Percentiles rank a stretch among this genome's conserved stretches.
Evolutionary conservation across 73 alveolate genomes (phyloP).

Genomic region (Loxodes magnus): DNA sequence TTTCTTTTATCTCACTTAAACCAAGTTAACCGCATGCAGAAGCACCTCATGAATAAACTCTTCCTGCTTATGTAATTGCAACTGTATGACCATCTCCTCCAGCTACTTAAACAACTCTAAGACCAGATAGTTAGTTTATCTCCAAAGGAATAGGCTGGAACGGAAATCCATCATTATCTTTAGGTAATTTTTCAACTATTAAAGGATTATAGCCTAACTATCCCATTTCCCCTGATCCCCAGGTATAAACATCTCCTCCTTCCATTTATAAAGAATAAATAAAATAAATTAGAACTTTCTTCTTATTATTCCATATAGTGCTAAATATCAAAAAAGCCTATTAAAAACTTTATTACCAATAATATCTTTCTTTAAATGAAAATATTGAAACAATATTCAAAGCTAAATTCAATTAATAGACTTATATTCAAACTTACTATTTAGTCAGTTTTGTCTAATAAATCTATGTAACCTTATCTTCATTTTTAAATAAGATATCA

Average conservation of each 20-base stretch:
- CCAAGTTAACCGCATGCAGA: constrained; percentile 70
- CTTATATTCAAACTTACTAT: too few relatives aligned
- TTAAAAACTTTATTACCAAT: too few relatives aligned
- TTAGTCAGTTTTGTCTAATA: too few relatives aligned
- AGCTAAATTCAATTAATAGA: too few relatives aligned
- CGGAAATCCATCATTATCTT: constrained; percentile 65
- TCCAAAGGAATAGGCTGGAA: constrained; percentile 52
- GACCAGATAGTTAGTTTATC: constrained; percentile 36
- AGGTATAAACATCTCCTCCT: constrained; percentile 83
- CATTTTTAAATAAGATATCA: too few relatives aligned
- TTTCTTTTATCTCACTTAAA: constrained; percentile 27
- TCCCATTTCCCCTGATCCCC: constrained; percentile 98
- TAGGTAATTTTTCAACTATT: constrained; percentile 33
- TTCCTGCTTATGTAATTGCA: constrained; percentile 80
- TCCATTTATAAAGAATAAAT: too few relatives aligned
- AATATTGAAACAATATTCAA: too few relatives aligned
- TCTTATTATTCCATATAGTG: too few relatives aligned
- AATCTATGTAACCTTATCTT: too few relatives aligned
- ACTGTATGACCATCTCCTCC: constrained; percentile 95
- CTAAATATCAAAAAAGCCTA: too few relatives aligned
- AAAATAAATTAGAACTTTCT: too few relatives aligned
- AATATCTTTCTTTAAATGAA: too few relatives aligned
- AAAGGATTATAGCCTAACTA: constrained; percentile 75
- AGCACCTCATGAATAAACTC: constrained; percentile 88
- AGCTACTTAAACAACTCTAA: constrained; percentile 50